Evolutionary conservation across 75 land plant genomes (phyloP).

Genomic region (Selaginella tamariscina): DNA sequence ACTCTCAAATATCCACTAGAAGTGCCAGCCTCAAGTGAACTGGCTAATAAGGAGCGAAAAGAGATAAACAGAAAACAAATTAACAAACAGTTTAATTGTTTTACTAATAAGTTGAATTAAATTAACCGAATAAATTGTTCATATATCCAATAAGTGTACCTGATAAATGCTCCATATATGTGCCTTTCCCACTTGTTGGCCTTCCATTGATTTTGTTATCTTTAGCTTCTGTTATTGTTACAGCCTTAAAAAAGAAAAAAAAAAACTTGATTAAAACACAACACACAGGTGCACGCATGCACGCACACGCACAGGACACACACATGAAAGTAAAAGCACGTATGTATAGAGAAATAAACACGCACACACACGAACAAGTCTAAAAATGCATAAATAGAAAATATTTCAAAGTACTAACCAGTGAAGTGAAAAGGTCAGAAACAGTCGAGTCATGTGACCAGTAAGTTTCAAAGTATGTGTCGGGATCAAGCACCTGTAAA

Average conservation of each 20-base stretch:
- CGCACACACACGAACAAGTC: too few relatives aligned
- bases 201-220: neutral
- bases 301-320: too few relatives aligned
- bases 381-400: too few relatives aligned
- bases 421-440: slow-evolving; percentile 16
- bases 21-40: slow-evolving; percentile 16
- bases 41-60: neutral
- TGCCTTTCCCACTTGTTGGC: neutral
- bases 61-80: neutral
- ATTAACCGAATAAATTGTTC: neutral
- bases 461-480: slow-evolving; percentile 10
- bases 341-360: too few relatives aligned
- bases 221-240: slow-evolving; percentile 3
- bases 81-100: neutral
- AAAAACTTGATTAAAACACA: neutral
- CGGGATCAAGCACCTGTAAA: slow-evolving; percentile 21
- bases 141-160: slow-evolving; percentile 7
- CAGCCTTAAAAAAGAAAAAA: slow-evolving; percentile 7
- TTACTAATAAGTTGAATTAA: neutral
- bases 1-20: slow-evolving; percentile 12
- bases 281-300: too few relatives aligned
- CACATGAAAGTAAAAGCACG: too few relatives aligned
- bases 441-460: slow-evolving; percentile 23
- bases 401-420: slow-evolving; percentile 21
- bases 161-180: slow-evolving; percentile 17